Evolutionary conservation across 2,329 filamentous ascomycete genomes (phyloP), one percentile per base, ranked within the genome.

Genomic region (Colletotrichum kahawae): DNA sequence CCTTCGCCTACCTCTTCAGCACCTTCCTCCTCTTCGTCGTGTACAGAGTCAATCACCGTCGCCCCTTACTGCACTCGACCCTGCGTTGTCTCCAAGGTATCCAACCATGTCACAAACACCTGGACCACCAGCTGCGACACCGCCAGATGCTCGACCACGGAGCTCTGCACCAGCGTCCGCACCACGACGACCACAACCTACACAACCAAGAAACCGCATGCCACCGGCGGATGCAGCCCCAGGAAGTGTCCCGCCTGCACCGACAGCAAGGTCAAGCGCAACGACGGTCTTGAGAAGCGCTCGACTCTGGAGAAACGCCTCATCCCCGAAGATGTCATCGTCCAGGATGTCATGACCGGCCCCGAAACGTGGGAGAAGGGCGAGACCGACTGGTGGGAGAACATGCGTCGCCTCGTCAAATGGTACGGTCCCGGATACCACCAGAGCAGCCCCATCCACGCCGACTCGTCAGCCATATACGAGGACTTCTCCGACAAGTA

Each of bases 11-110:
- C 63, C 3, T 64, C 54, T 13, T 64, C 62, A 8, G 56, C n/a
- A 7, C 65, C 75, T 4, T 70, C 69, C 5, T 76, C 65, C 24
- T 64, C 62, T 14, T 69, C 75, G 3, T 76, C 73, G 4, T 77
- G 75, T 62, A 48, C 75, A 7, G 29, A 21, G 18, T 66, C 67
- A 5, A 73, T 70, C 56, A 76, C 75, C 7, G 12, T 77, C 21
- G 75, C 75, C 12, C 75, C 75, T 36, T 66, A 77, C 34, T 77
- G 75, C 62, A 76, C 75, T 9, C 75, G 72, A n/a, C 65, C 70
- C 12, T 77, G 73, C 48, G 60, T 72, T 16, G 75, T 77, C 33
- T 64, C 66, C 8, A 69, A 62, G 2, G 56, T 77, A 7, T 67
- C 62, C 12, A 48, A 29, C 14, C 38, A 54, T 9, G 75, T 66